phyloP scores from a whole-genome alignment of 257 asterid species.

The Pogostemon cablin region DNA sequence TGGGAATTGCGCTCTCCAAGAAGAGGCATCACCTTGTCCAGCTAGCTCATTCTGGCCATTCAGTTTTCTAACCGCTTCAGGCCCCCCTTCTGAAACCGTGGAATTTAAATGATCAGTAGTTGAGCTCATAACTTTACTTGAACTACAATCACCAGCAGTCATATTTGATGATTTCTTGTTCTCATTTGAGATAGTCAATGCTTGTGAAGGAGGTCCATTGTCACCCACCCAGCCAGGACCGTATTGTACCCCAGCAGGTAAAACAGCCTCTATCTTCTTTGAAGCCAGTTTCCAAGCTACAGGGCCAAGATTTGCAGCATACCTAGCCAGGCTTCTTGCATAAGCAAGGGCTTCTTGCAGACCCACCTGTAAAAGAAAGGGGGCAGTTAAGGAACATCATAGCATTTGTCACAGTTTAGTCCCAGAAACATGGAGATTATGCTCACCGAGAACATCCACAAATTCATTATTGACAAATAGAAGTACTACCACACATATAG shows the following conservation, averaged over 20 bases:
- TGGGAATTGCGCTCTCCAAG: conserved; percentile 43
- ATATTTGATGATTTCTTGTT: conserved; percentile 44
- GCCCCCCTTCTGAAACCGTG: conserved; percentile 43
- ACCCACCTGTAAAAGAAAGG: conserved; percentile 66
- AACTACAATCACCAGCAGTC: conserved; percentile 37
- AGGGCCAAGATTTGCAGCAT: conserved; percentile 89
- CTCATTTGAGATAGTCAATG: conserved; percentile 44
- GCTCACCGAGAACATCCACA: not conserved
- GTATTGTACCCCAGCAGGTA: conserved; percentile 78
- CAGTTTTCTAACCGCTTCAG: conserved; percentile 60
- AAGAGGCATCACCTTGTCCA: conserved; percentile 38
- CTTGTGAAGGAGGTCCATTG: conserved; percentile 42
- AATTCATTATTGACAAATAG: not conserved
- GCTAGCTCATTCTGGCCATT: conserved; percentile 53
- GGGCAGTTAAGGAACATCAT: not conserved
- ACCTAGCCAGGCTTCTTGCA: conserved; percentile 88
- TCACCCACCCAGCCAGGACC: conserved; percentile 99
- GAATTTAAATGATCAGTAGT: conserved; percentile 43
- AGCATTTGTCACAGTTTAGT: not conserved
- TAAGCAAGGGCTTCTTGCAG: conserved; percentile 80
- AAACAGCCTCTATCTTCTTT: conserved; percentile 57
- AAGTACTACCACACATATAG: not conserved
- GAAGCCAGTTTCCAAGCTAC: conserved; percentile 87
- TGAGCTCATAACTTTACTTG: conserved; percentile 46
- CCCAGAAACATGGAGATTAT: not conserved